Evolutionary conservation across 495 filamentous ascomycete genomes (phyloP).

Genomic region (Podospora pseudocomata): DNA sequence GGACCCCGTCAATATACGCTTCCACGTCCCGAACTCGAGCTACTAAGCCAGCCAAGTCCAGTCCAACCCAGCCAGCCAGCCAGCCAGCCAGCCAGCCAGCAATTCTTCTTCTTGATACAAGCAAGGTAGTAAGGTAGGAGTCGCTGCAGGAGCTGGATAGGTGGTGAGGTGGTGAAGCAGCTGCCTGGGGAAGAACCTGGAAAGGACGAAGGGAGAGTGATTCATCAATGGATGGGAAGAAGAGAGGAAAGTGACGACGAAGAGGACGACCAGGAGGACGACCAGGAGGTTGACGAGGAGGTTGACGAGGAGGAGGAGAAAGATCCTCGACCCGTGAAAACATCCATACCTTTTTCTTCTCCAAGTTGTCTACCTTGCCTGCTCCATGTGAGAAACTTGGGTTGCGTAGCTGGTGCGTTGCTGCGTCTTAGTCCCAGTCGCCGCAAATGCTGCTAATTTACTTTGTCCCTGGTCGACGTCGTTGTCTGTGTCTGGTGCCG

Average conservation of each 20-base stretch:
- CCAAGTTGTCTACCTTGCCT: neutral
- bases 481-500: slow-evolving; percentile 36
- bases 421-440: slow-evolving; percentile 34
- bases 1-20: neutral
- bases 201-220: neutral
- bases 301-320: slow-evolving; percentile 18
- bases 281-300: slow-evolving; percentile 4
- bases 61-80: too few species aligned
- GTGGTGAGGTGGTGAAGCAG: neutral
- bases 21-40: neutral
- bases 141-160: neutral
- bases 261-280: neutral
- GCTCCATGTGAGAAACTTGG: slow-evolving; percentile 32
- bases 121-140: neutral
- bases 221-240: too few species aligned
- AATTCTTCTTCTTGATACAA: too few species aligned
- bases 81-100: too few species aligned
- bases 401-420: slow-evolving; percentile 31
- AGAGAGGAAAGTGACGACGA: too few species aligned
- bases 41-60: too few species aligned
- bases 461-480: slow-evolving; percentile 39
- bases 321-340: slow-evolving; percentile 28
- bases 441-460: slow-evolving; percentile 39
- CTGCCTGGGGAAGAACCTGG: too few species aligned
- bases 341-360: slow-evolving; percentile 25